Base-by-base conservation (phyloP, 345 rosid genomes). In the Clarkia xantiana region DNA sequence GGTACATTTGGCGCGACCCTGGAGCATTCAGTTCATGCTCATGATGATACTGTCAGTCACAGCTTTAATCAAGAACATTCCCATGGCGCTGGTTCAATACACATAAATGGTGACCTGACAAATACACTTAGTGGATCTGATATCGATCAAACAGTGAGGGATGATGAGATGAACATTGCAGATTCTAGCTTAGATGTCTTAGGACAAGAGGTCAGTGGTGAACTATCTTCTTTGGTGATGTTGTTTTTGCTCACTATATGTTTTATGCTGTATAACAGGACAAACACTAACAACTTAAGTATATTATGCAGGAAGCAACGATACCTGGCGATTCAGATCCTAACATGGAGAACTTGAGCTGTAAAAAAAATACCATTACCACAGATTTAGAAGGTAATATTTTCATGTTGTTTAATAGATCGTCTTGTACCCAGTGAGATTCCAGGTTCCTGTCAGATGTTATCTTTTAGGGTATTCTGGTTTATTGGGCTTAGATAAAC, bases 351-450 rank as follows among this genome's bases (percentile, higher is more conserved):
- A 65, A 48, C 38, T 62, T 53, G 12, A 44, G 56, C 39, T 34
- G 53, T 7, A 68, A 58, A 56, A 58, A 60, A 23, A 59, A 17
- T 12, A 56, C 60, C 39, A 25, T 39, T 65, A 60, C 45, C 65
- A 67, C 40, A 38, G 53, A 36, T 71, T 54, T 43, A 41, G 58
- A 58, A 49, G 80, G 97, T 78, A 76, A 29, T 55, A 53, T 41
- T 36, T 51, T 47, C 14, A 20, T 18, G 6, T 23, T 49, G 36
- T 10, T 29, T 29, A 29, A 29, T 29, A 29, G 36, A n/a, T 7
- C 6, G 29, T n/a, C n/a, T n/a, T n/a, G n/a, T n/a, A n/a, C n/a
- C n/a, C n/a, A n/a, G n/a, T n/a, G n/a, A n/a, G n/a, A n/a, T n/a
- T 3, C 52, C 39, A 53, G 55, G 55, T 65, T 49, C 44, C 41